phyloP scores from a whole-genome alignment of 2,329 filamentous ascomycete genomes.

The Parascedosporium putredinis region DNA sequence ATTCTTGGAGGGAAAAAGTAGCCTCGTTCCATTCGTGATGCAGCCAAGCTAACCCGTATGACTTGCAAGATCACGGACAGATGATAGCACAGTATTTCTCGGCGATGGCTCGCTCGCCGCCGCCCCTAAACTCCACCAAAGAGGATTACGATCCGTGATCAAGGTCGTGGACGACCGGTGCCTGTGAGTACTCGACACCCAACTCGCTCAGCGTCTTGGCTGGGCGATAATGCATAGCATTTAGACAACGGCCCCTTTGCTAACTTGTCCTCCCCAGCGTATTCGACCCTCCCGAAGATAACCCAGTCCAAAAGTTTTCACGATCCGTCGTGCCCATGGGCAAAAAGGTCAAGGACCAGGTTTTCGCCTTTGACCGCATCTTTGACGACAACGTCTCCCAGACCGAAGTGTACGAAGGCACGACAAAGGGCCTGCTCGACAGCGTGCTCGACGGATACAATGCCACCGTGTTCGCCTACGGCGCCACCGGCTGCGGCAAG shows the following conservation, averaged over 20 bases:
- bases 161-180: conserved; percentile 96
- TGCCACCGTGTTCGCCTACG: conserved; percentile 96
- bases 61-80: conserved; percentile 54
- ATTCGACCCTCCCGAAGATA: conserved; percentile 95
- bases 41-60: too few relatives aligned
- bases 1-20: too few relatives aligned
- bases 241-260: not conserved
- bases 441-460: conserved; percentile 97
- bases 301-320: conserved; percentile 78
- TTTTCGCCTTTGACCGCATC: conserved; percentile 91
- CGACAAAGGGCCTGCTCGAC: conserved; percentile 80
- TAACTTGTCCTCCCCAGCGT: conserved; percentile 52
- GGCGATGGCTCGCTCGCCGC: conserved; percentile 93
- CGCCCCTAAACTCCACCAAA: conserved; percentile 70
- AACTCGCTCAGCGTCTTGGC: not conserved
- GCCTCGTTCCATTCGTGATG: too few relatives aligned
- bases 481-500: conserved; percentile 95
- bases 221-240: not conserved
- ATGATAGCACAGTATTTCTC: conserved; percentile 86
- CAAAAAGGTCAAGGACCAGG: conserved; percentile 93
- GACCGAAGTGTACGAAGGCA: conserved; percentile 88
- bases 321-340: conserved; percentile 70
- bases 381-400: conserved; percentile 94
- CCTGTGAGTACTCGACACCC: conserved; percentile 53
- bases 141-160: conserved; percentile 82